Evolutionary conservation across 2,329 filamentous ascomycete genomes (phyloP), one percentile per base, ranked within the genome.

Genomic region (Corynespora cassiicola): DNA sequence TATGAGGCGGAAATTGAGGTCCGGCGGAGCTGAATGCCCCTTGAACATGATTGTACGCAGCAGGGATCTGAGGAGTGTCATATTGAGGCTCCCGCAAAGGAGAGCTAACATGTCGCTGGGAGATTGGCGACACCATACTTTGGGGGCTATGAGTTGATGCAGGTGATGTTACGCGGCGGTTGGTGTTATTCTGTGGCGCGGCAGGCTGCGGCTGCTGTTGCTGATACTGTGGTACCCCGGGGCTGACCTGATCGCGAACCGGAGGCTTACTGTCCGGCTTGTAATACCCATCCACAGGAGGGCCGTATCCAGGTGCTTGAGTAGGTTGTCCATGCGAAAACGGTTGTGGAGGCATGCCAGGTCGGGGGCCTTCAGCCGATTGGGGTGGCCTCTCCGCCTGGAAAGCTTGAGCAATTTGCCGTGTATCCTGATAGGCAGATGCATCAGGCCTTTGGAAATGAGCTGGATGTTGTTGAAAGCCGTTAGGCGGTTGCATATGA

Each of bases 1-100:
- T 40, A 10, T 53, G 41, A 37, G 46, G 21, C 9, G 45, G 28
- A n/a, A 39, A 45, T 16, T 49, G 37, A 8, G 50, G 45, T 19
- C 39, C 34, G 16, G 61, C 56, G 22, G 62, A 61, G 11, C 57
- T 42, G 21, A 59, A 66, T 4, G 59, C 57, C 15, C 63, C 59
- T 27, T 52, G 55, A 6, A 65, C 65, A 31, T 56, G 63, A 19
- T 33, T 59, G 28, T 68, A 68, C 8, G 65, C 63, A 14, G 58
- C 61, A 20, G 65, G 65, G 31, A 68, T 66, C 11, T 58, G 58
- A 31, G 63, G 63, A 4, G 63, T 64, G 12, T 68, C 63, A 29
- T 68, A 67, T 20, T 46, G 58, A 5, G 64, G 63, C 24, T 67
- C 65, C 14, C 32, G 18, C 17, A 39, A 17, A 18, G 56, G 50